These are phyloP conservation scores for Thinopyrum elongatum DNA, from an alignment of 176 grass and related monocot genomes.

Conservation along the genomic window DNA sequence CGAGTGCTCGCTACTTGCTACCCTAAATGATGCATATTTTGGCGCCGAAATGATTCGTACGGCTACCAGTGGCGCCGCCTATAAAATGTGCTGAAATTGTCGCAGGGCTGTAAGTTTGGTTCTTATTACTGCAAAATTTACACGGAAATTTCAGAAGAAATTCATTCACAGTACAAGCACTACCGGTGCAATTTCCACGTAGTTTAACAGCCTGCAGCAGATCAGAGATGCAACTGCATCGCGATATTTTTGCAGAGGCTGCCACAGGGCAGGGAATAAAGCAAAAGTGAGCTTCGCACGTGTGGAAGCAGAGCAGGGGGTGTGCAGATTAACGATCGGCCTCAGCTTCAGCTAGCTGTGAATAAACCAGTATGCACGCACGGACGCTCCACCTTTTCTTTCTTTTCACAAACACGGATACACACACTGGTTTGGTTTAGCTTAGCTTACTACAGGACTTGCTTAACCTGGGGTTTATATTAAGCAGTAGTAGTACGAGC, in stretches of 20 bases:
- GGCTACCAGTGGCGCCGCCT: background rate
- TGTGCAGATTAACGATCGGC: background rate
- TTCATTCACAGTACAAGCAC: background rate
- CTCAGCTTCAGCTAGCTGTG: conserved; percentile 20
- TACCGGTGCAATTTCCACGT: background rate
- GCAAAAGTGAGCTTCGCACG: conserved; percentile 31
- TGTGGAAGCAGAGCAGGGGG: conserved; percentile 31
- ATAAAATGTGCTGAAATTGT: background rate
- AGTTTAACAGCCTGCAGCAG: too few relatives aligned
- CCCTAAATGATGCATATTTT: too few relatives aligned
- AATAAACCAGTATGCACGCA: conserved; percentile 11
- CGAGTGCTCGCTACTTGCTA: background rate
- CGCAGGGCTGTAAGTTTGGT: background rate
- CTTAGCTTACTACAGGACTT: background rate
- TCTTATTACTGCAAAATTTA: background rate
- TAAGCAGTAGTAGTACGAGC: background rate
- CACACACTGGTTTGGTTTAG: background rate
- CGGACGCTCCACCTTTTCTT: conserved; percentile 19
- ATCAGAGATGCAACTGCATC: too few relatives aligned
- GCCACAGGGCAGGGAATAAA: conserved; percentile 27
- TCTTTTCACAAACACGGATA: background rate
- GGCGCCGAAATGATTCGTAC: background rate
- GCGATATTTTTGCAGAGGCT: too few relatives aligned
- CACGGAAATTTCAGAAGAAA: background rate
- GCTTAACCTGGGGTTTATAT: conserved; percentile 18